Percentiles rank a stretch among this genome's conserved stretches.
phyloP scores from a whole-genome alignment of 2,329 filamentous ascomycete genomes.

The Fusarium succisae region DNA sequence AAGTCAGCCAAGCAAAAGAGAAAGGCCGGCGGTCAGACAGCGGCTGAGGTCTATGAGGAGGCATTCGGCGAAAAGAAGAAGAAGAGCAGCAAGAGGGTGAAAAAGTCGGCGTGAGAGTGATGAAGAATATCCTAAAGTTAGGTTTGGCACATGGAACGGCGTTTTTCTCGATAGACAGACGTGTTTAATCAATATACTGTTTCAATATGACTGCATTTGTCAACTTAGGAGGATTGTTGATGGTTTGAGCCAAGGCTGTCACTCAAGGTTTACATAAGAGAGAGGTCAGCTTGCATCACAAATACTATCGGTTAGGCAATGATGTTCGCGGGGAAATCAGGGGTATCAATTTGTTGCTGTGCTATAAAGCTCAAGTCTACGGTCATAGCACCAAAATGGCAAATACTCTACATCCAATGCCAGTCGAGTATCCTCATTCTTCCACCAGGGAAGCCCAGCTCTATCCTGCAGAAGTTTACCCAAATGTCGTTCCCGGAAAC shows the following conservation, averaged over 20 bases:
- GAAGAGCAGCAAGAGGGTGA: slow-evolving; percentile 62
- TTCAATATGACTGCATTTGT: not conserved
- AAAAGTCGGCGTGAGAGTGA: slow-evolving; percentile 43
- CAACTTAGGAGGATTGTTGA: not conserved
- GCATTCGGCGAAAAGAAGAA: slow-evolving; percentile 62
- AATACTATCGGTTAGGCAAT: not conserved
- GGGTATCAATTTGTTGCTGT: not conserved
- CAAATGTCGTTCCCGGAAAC: not conserved
- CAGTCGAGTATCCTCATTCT: not conserved
- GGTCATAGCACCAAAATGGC: not conserved
- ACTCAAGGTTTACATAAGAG: not conserved
- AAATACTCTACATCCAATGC: not conserved
- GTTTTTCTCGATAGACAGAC: slow-evolving; percentile 36
- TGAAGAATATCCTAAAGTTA: slow-evolving; percentile 28
- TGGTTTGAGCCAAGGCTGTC: not conserved
- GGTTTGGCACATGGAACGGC: slow-evolving; percentile 38
- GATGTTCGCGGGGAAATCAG: not conserved
- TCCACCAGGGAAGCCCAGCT: not conserved
- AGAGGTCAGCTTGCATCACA: no score
- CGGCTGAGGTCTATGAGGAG: slow-evolving; percentile 70
- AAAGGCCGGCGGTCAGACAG: slow-evolving; percentile 68
- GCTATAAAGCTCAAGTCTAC: not conserved
- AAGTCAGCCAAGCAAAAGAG: slow-evolving; percentile 81
- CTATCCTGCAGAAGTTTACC: not conserved
- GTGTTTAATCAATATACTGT: slow-evolving; percentile 28